Percentiles rank a stretch among this genome's conserved stretches.
Conservation (phyloP, 495 filamentous ascomycete species). For the Pseudoneurospora amorphoporcata region DNA sequence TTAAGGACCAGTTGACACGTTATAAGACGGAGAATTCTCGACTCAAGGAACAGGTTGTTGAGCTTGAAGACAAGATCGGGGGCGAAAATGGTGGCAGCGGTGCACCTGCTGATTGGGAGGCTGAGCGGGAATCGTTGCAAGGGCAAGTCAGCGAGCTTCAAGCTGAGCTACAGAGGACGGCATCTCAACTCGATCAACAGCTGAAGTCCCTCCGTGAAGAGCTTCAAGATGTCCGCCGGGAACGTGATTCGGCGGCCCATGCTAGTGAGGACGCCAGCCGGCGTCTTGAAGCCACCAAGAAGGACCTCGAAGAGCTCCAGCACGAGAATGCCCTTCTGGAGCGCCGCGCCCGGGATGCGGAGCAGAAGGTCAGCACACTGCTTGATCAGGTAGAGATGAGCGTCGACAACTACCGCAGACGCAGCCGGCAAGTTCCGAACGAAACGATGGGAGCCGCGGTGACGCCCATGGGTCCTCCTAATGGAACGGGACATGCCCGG, state of each 20-base stretch:
- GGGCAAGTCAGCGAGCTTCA: constrained; percentile 66
- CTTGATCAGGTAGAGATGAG: constrained; percentile 89
- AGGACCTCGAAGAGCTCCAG: constrained; percentile 71
- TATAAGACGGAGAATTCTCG: constrained; percentile 80
- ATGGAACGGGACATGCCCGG: constrained; percentile 35
- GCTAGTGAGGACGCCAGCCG: constrained; percentile 47
- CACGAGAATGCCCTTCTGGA: constrained; percentile 72
- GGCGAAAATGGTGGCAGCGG: constrained; percentile 9
- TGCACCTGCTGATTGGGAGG: constrained; percentile 60
- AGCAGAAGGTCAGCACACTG: constrained; percentile 83
- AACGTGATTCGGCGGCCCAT: constrained; percentile 53
- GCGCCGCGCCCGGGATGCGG: constrained; percentile 73
- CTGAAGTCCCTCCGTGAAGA: constrained; percentile 56
- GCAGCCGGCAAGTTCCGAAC: constrained; percentile 29
- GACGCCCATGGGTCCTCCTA: neutral
- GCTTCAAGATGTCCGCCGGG: constrained; percentile 49
- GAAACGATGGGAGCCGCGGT: constrained; percentile 10
- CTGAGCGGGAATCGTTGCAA: constrained; percentile 62
- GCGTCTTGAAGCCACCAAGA: constrained; percentile 47
- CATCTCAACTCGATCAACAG: constrained; percentile 59
- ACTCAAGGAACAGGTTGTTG: constrained; percentile 67
- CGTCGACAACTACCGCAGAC: constrained; percentile 89
- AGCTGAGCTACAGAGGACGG: constrained; percentile 51
- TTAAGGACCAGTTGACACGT: constrained; percentile 89
- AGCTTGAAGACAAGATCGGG: constrained; percentile 41